Evolutionary conservation across 371 early-diverging fungal species (phyloP).

Genomic region (Lichtheimia hyalospora): DNA sequence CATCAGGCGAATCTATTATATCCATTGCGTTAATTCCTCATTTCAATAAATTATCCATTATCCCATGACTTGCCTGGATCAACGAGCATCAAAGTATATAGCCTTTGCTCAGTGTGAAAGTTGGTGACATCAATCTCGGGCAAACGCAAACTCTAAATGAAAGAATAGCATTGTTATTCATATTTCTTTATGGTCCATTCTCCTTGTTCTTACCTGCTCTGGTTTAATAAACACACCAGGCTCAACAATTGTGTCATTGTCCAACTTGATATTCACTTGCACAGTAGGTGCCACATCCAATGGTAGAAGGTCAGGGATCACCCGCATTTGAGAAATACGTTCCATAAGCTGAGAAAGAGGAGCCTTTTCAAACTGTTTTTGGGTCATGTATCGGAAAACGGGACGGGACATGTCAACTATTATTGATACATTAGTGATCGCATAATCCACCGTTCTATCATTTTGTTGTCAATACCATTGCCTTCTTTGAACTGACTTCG

Average conservation of each 20-base stretch:
- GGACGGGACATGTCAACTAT: constrained; percentile 69
- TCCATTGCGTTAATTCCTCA: not conserved
- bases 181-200: not conserved
- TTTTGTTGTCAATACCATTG: constrained; percentile 5
- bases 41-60: not conserved
- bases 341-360: constrained; percentile 68
- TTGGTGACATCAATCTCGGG: constrained; percentile 62
- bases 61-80: constrained; percentile 57
- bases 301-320: constrained; percentile 75
- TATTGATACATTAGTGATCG: not conserved
- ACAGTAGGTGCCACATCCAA: constrained; percentile 50
- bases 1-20: constrained; percentile 59
- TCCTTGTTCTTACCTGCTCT: constrained; percentile 32
- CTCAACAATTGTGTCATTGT: constrained; percentile 39
- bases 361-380: constrained; percentile 64
- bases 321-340: constrained; percentile 78
- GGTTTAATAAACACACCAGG: constrained; percentile 61
- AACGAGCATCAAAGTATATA: constrained; percentile 74
- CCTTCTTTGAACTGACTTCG: constrained; percentile 57
- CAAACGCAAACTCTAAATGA: constrained; percentile 52
- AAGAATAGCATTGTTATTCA: not conserved
- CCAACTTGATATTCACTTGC: constrained; percentile 49
- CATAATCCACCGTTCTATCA: not conserved
- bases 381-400: constrained; percentile 71
- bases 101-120: constrained; percentile 67